A percentile compares a stretch with the other conserved stretches of the same genome.
Conservation (phyloP, 2,329 filamentous ascomycete species). For the Aureobasidium sp. region DNA sequence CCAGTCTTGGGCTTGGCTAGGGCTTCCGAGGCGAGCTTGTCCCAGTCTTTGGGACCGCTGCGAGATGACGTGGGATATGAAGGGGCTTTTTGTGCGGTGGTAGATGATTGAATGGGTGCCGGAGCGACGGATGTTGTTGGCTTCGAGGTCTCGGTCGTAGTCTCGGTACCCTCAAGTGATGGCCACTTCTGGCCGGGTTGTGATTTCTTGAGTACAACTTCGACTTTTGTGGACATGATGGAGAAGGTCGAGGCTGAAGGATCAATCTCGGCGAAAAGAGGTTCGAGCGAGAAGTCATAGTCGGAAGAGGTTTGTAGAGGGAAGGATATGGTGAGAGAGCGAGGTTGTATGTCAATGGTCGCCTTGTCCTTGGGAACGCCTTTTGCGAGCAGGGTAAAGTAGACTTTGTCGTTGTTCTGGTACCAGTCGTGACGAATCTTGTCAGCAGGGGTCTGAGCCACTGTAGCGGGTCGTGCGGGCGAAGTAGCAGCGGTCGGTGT, state of each 20-base stretch:
- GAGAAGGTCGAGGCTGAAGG: slow-evolving; percentile 52
- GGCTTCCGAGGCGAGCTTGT: slow-evolving; percentile 58
- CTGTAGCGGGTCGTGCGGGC: slow-evolving; percentile 15
- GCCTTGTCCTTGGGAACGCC: slow-evolving; percentile 53
- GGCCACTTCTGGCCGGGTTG: slow-evolving; percentile 62
- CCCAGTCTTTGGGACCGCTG: slow-evolving; percentile 84
- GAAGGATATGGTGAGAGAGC: slow-evolving; percentile 52
- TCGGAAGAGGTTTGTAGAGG: slow-evolving; percentile 44
- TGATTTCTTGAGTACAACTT: slow-evolving; percentile 65
- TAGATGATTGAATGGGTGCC: slow-evolving; percentile 14
- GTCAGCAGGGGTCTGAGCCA: slow-evolving; percentile 41
- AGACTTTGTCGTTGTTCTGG: slow-evolving; percentile 54
- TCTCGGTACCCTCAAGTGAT: slow-evolving; percentile 44
- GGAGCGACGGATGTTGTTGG: not conserved
- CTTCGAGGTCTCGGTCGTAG: not conserved
- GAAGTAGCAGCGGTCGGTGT: not conserved
- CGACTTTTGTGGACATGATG: slow-evolving; percentile 72
- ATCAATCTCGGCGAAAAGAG: slow-evolving; percentile 62
- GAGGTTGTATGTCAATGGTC: slow-evolving; percentile 42
- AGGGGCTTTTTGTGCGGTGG: slow-evolving; percentile 36
- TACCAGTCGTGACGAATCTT: slow-evolving; percentile 66
- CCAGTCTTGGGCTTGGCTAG: slow-evolving; percentile 22
- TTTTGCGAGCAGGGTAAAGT: slow-evolving; percentile 60
- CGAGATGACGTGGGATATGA: slow-evolving; percentile 83
- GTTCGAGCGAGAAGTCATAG: slow-evolving; percentile 57